These are phyloP conservation scores for Penicillium sp. DNA, from an alignment of 2,329 filamentous ascomycete genomes.

Conservation along the genomic window DNA sequence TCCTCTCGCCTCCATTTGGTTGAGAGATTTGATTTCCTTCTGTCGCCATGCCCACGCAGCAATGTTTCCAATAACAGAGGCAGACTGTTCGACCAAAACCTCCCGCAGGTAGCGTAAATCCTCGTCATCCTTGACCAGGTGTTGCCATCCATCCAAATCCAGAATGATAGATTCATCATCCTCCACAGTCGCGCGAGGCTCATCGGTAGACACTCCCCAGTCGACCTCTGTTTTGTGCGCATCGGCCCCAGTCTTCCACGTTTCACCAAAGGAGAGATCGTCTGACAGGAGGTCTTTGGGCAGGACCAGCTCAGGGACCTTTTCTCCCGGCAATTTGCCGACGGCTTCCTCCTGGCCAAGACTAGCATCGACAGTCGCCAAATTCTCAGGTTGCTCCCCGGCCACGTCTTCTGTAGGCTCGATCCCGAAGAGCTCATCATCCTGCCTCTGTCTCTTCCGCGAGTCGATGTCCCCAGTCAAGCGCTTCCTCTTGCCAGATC, in stretches of 20 bases:
- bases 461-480: conserved; percentile 63
- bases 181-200: conserved; percentile 59
- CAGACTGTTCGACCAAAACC: conserved; percentile 45
- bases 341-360: conserved; percentile 1
- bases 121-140: conserved; percentile 63
- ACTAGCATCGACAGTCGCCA: not conserved
- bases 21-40: conserved; percentile 66
- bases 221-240: conserved; percentile 49
- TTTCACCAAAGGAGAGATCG: conserved; percentile 22
- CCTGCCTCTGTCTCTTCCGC: conserved; percentile 76
- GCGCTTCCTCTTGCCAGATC: conserved; percentile 67
- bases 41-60: conserved; percentile 66
- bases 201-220: conserved; percentile 56
- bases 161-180: conserved; percentile 60
- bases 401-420: conserved; percentile 49
- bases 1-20: conserved; percentile 53
- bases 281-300: conserved; percentile 7
- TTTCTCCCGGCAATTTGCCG: conserved; percentile 1
- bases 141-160: conserved; percentile 67
- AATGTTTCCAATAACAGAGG: conserved; percentile 52
- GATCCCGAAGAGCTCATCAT: conserved; percentile 71
- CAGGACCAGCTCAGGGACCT: not conserved
- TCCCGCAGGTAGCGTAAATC: conserved; percentile 55
- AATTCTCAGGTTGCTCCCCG: conserved; percentile 31
- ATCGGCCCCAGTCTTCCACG: conserved; percentile 27